Percentiles rank a stretch among this genome's conserved stretches.
Conservation (phyloP, 768 basidiomycete genomes). For the Phaffia tasmanica region DNA sequence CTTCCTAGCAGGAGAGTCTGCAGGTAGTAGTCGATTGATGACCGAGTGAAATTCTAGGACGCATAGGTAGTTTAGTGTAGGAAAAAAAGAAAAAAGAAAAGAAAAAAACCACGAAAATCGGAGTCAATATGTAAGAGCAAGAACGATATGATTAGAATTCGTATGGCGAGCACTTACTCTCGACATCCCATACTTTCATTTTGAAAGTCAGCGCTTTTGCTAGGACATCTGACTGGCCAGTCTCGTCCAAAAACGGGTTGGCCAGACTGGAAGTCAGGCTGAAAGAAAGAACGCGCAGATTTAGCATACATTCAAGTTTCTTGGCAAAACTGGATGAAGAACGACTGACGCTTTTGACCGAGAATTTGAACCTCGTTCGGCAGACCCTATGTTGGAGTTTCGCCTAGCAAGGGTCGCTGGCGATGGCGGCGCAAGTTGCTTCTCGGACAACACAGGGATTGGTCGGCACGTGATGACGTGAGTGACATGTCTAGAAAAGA, state of each 20-base stretch:
- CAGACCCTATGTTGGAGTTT: not conserved
- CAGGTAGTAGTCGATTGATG: conserved; percentile 16
- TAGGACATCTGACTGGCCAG: conserved; percentile 46
- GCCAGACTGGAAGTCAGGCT: not conserved
- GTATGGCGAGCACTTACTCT: conserved; percentile 35
- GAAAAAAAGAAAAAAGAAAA: not conserved
- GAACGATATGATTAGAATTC: not conserved
- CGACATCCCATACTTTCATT: conserved; percentile 76
- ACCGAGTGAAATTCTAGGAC: conserved; percentile 24
- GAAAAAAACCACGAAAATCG: not conserved
- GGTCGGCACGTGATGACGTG: conserved; percentile 59
- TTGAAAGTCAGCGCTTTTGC: conserved; percentile 57
- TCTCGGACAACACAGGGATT: conserved; percentile 29
- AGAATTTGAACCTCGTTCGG: not conserved
- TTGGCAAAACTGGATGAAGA: not conserved
- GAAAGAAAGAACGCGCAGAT: not conserved
- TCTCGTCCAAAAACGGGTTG: conserved; percentile 34
- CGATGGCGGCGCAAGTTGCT: conserved; percentile 21
- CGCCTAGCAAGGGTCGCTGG: not conserved
- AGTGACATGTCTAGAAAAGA: conserved; percentile 75
- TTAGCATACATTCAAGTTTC: conserved; percentile 1
- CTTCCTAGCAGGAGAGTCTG: conserved; percentile 11
- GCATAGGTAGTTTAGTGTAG: not conserved
- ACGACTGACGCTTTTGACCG: not conserved
- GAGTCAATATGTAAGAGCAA: not conserved